Evolutionary conservation across 257 asterid species (phyloP).

Genomic region (Solanum appendiculatum): DNA sequence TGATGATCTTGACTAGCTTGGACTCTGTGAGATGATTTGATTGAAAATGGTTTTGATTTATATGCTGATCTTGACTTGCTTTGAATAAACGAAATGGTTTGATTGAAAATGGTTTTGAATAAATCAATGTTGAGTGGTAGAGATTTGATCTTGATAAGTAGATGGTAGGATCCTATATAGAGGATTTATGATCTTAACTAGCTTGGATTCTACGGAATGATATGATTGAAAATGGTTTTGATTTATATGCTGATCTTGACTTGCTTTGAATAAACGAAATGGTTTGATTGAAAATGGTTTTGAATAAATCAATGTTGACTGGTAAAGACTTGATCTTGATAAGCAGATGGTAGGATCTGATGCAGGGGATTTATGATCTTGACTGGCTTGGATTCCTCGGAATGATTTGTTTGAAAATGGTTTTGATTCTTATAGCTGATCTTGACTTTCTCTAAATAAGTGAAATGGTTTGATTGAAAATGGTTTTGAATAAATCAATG

Average conservation of each 20-base stretch:
- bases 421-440: background rate
- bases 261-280: background rate
- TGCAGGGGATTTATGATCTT: background rate
- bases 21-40: fast-evolving
- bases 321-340: background rate
- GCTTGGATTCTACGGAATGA: background rate
- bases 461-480: background rate
- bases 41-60: background rate
- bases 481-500: background rate
- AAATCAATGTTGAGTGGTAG: background rate
- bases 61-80: background rate
- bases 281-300: background rate
- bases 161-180: background rate
- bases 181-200: background rate
- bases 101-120: background rate
- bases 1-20: background rate
- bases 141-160: background rate
- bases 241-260: background rate
- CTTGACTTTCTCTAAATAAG: background rate
- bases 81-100: background rate
- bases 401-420: background rate
- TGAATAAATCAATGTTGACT: background rate
- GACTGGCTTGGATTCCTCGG: background rate
- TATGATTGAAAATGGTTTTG: background rate
- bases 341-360: background rate